These are phyloP conservation scores for Cyberlindnera samutprakarnensis DNA, from an alignment of 805 yeast genomes.

Conservation along the genomic window DNA sequence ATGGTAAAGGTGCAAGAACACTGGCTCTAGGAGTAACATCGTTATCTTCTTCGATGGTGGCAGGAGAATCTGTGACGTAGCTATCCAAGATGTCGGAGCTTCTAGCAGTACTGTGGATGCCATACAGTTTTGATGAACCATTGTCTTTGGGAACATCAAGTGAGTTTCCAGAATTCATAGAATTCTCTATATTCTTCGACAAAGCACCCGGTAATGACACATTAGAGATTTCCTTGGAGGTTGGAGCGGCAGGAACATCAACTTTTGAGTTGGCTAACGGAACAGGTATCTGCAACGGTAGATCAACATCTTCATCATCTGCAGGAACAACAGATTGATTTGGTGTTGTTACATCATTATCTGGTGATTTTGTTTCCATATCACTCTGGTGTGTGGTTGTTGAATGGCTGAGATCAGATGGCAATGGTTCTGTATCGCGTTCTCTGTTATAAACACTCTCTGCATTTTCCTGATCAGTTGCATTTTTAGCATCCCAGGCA, in stretches of 20 bases:
- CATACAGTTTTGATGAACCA: background rate
- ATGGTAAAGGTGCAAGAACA: background rate
- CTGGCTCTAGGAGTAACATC: background rate
- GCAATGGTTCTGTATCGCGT: too few species aligned
- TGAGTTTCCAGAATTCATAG: constrained; percentile 1
- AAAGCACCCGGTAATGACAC: background rate
- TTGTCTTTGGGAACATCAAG: constrained; percentile 2
- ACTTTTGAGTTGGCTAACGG: background rate
- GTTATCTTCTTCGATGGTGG: background rate
- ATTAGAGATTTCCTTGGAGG: too few species aligned
- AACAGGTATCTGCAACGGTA: background rate
- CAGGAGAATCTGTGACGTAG: constrained; percentile 13
- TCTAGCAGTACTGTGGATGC: constrained; percentile 8
- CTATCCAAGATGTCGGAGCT: constrained; percentile 24
- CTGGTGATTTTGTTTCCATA: too few species aligned
- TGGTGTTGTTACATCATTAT: constrained; percentile 8
- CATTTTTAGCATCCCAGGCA: background rate
- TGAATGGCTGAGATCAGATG: too few species aligned
- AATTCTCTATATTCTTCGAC: background rate
- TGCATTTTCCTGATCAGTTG: background rate
- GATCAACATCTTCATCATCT: background rate
- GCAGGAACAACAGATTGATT: background rate
- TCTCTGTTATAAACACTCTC: background rate
- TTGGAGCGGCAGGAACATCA: background rate
- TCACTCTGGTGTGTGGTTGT: too few species aligned